These are phyloP conservation scores for Candida ponderosae DNA, from an alignment of 805 yeast species.

Conservation along the genomic window DNA sequence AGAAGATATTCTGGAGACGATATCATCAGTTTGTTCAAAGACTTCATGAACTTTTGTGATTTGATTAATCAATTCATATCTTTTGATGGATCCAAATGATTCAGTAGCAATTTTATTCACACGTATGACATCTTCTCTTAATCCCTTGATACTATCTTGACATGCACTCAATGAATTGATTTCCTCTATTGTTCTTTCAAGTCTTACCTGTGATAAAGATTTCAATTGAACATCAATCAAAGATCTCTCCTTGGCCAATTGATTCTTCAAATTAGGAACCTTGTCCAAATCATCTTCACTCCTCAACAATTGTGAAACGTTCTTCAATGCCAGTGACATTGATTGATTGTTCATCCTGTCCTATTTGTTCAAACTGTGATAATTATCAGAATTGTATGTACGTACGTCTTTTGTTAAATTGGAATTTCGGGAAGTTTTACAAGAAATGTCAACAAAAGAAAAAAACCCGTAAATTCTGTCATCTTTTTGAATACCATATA, in stretches of 20 bases:
- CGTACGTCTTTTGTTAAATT: too few species aligned
- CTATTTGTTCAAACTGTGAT: background rate
- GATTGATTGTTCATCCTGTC: background rate
- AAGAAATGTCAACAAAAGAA: too few species aligned
- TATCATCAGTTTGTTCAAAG: constrained; percentile 58
- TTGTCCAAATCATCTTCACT: constrained; percentile 32
- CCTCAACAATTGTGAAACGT: constrained; percentile 23
- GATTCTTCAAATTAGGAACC: constrained; percentile 43
- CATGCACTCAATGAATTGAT: constrained; percentile 29
- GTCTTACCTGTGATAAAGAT: constrained; percentile 59
- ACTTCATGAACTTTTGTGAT: constrained; percentile 65
- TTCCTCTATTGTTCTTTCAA: constrained; percentile 43
- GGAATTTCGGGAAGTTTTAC: too few species aligned
- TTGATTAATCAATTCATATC: constrained; percentile 61
- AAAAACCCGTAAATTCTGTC: background rate
- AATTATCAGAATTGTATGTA: too few species aligned
- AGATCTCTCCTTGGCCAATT: constrained; percentile 60
- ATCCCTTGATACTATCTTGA: constrained; percentile 38
- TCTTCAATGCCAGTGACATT: constrained; percentile 16
- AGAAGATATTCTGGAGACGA: constrained; percentile 53
- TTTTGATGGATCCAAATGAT: constrained; percentile 49
- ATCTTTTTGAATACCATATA: too few species aligned
- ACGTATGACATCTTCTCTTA: constrained; percentile 36
- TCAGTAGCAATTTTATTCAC: constrained; percentile 46
- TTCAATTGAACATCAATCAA: constrained; percentile 69